phyloP scores from a whole-genome alignment of 2,329 filamentous ascomycete species.

The Gaeumannomyces sp. region DNA sequence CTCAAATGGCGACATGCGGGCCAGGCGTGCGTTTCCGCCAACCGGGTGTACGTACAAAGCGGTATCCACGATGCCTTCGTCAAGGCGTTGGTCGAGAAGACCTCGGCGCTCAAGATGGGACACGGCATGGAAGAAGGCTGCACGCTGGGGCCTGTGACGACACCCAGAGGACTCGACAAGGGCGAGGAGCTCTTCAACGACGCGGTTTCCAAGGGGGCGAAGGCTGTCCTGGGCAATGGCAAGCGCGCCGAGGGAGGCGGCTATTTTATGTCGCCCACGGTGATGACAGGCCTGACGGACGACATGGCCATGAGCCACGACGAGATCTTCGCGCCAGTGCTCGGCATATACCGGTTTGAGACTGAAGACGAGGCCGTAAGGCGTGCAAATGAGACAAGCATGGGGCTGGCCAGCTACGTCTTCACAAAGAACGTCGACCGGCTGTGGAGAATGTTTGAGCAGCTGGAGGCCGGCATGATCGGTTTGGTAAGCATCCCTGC shows the following conservation, averaged over 20 bases:
- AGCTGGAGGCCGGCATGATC: slow-evolving; percentile 48
- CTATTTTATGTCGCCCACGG: slow-evolving; percentile 61
- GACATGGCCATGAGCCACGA: slow-evolving; percentile 43
- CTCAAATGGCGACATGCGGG: slow-evolving; percentile 47
- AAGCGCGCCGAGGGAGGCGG: slow-evolving; percentile 42
- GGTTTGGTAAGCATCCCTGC: slow-evolving; percentile 31
- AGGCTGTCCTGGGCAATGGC: slow-evolving; percentile 56
- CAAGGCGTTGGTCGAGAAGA: slow-evolving; percentile 33
- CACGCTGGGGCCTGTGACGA: slow-evolving; percentile 56
- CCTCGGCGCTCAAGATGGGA: slow-evolving; percentile 50
- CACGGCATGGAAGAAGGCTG: slow-evolving; percentile 52
- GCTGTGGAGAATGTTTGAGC: slow-evolving; percentile 52
- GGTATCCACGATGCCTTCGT: slow-evolving; percentile 47
- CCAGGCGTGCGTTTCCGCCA: slow-evolving; percentile 60
- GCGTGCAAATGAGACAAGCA: slow-evolving; percentile 50
- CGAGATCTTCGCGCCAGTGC: slow-evolving; percentile 54
- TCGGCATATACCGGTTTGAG: slow-evolving; percentile 49
- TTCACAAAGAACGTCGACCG: slow-evolving; percentile 42
- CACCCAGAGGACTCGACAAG: slow-evolving; percentile 48
- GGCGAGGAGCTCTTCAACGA: slow-evolving; percentile 55
- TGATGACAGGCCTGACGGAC: slow-evolving; percentile 42
- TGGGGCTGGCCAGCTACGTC: slow-evolving; percentile 45
- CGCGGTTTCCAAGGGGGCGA: slow-evolving; percentile 56
- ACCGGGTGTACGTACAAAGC: slow-evolving; percentile 58
- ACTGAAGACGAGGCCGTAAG: slow-evolving; percentile 48